These are phyloP conservation scores for Aurantiochytrium sp. DNA, from an alignment of 108 stramenopile species.

Conservation along the genomic window DNA sequence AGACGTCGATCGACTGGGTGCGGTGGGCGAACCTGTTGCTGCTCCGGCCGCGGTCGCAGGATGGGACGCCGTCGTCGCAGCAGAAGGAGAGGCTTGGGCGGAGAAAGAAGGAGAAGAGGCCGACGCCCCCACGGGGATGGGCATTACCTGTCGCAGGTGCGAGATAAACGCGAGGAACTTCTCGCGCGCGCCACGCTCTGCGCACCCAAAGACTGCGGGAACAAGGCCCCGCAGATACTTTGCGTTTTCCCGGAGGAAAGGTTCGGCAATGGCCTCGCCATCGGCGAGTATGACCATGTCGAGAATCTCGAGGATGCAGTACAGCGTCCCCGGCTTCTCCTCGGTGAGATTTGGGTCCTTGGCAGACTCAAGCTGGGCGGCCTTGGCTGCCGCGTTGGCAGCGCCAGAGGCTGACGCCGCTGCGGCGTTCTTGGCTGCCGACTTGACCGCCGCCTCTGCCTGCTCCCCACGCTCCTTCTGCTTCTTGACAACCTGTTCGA, in stretches of 20 bases:
- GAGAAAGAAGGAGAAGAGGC: too few species aligned
- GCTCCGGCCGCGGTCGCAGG: not conserved
- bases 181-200: conserved; percentile 1
- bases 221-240: not conserved
- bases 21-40: not conserved
- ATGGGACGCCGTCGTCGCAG: too few species aligned
- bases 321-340: not conserved
- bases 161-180: not conserved
- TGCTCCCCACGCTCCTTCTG: not conserved
- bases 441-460: not conserved
- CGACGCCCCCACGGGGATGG: not conserved
- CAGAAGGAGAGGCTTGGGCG: too few species aligned
- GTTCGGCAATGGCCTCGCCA: not conserved
- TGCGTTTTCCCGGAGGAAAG: not conserved
- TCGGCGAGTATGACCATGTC: not conserved
- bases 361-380: not conserved
- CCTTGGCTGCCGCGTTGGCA: not conserved
- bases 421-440: not conserved
- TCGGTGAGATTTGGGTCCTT: not conserved
- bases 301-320: not conserved
- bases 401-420: not conserved
- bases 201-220: not conserved
- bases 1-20: too few species aligned
- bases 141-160: not conserved
- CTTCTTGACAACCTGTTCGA: not conserved